A percentile compares a stretch with the other conserved stretches of the same genome.
These are phyloP conservation scores for Raphanus sativus DNA, from an alignment of 345 rosid species.

Conservation along the genomic window DNA sequence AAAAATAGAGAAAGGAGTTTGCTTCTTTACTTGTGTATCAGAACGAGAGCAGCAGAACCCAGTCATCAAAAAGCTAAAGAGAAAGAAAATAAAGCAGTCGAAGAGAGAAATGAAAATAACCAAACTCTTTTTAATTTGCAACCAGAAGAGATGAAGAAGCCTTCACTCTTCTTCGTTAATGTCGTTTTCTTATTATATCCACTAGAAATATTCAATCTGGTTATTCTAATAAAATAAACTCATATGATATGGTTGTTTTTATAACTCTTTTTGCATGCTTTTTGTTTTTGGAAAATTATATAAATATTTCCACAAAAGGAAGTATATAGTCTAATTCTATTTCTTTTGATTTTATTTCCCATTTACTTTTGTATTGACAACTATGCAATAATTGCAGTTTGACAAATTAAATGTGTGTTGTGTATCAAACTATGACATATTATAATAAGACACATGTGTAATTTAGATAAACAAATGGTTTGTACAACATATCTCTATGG, in stretches of 20 bases:
- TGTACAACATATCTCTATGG: not conserved
- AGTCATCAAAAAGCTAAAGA: not conserved
- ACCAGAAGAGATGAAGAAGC: not conserved
- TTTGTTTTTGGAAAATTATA: not conserved
- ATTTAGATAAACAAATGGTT: not conserved
- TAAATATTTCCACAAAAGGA: not conserved
- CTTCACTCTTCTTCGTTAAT: constrained; percentile 19
- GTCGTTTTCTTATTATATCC: constrained; percentile 26
- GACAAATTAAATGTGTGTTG: not conserved
- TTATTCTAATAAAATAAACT: not conserved
- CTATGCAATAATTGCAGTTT: not conserved
- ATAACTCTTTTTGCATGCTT: constrained; percentile 2
- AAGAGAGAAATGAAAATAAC: not conserved
- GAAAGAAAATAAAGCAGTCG: not conserved
- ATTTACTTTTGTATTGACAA: not conserved
- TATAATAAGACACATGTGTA: not conserved
- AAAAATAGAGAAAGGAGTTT: not conserved
- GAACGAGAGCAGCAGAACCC: constrained; percentile 31
- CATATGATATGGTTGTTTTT: not conserved
- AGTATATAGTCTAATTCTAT: not conserved
- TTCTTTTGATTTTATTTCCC: not conserved
- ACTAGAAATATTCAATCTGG: not conserved
- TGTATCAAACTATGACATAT: not conserved
- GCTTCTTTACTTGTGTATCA: constrained; percentile 16
- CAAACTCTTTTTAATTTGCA: constrained; percentile 10